These are phyloP conservation scores for Jaenimonas drosophilae DNA, from an alignment of 208 protist species.

Conservation along the genomic window DNA sequence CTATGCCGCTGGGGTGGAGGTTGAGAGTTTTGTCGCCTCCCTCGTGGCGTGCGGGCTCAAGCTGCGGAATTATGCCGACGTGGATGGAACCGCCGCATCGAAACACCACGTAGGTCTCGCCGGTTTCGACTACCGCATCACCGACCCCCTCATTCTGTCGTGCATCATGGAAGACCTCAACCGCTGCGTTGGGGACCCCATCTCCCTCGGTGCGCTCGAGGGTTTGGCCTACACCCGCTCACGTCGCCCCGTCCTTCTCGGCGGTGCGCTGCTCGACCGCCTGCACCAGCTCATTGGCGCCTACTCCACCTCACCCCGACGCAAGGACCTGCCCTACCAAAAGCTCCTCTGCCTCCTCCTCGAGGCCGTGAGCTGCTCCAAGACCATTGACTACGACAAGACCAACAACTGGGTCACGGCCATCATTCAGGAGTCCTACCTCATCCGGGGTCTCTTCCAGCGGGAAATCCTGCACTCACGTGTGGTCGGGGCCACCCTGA, in stretches of 20 bases:
- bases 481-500: constrained; percentile 56
- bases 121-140: constrained; percentile 44
- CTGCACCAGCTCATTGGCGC: constrained; percentile 65
- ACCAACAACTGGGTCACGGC: constrained; percentile 66
- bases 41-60: constrained; percentile 68
- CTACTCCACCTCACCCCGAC: constrained; percentile 41
- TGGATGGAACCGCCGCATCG: background rate
- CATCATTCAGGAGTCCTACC: constrained; percentile 66
- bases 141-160: constrained; percentile 41
- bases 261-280: constrained; percentile 36
- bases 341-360: constrained; percentile 55
- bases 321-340: constrained; percentile 56
- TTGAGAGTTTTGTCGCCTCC: constrained; percentile 59
- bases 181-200: constrained; percentile 36
- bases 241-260: constrained; percentile 28
- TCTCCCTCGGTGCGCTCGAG: constrained; percentile 51
- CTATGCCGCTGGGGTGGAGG: constrained; percentile 36
- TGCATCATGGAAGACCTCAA: constrained; percentile 52
- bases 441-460: constrained; percentile 66
- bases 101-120: constrained; percentile 8
- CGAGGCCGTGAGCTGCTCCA: constrained; percentile 63
- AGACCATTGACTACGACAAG: constrained; percentile 42
- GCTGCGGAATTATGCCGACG: constrained; percentile 24
- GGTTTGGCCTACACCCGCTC: constrained; percentile 53
- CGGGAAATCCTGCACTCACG: constrained; percentile 62